A percentile compares a stretch with the other conserved stretches of the same genome.
Conservation (phyloP, 352 stramenopile species). For the Plasmopara halstedii region DNA sequence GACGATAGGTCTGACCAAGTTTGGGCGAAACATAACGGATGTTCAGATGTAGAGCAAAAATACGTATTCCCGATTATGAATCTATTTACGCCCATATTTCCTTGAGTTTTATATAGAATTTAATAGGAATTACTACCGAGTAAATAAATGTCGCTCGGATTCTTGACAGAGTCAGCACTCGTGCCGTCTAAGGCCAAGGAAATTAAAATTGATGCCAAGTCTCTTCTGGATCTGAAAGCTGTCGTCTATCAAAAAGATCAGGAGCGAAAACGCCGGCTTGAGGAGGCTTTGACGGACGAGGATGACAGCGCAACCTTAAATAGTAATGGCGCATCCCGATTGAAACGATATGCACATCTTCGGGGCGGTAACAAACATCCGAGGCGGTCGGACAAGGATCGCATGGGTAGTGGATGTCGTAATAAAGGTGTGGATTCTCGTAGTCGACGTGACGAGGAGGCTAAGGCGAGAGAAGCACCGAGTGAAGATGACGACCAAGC, state of each 20-base stretch:
- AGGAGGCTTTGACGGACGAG: conserved; percentile 24
- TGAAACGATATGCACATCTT: conserved; percentile 45
- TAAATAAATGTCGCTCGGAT: conserved; percentile 87
- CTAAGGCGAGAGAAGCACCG: conserved; percentile 30
- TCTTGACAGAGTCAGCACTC: conserved; percentile 88
- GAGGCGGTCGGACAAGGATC: conserved; percentile 22
- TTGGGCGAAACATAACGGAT: conserved; percentile 12
- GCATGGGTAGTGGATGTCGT: conserved; percentile 10
- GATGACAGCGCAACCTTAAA: conserved; percentile 2
- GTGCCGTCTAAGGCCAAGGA: conserved; percentile 86
- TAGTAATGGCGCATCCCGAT: conserved; percentile 5
- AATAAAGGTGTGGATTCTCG: conserved; percentile 61
- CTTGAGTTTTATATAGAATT: no score
- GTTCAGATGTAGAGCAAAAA: neutral
- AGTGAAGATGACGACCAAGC: conserved; percentile 58
- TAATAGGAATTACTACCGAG: no score
- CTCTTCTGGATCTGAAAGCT: conserved; percentile 74
- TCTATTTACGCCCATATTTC: no score
- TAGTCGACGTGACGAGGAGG: conserved; percentile 40
- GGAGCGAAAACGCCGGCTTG: conserved; percentile 52
- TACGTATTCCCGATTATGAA: no score
- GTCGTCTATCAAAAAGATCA: conserved; percentile 81
- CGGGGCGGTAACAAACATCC: conserved; percentile 24
- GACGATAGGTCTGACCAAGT: conserved; percentile 5
- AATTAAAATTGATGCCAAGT: conserved; percentile 83